Base-by-base conservation (phyloP, 2,329 filamentous ascomycete genomes). In the Microascus cirrosus region DNA sequence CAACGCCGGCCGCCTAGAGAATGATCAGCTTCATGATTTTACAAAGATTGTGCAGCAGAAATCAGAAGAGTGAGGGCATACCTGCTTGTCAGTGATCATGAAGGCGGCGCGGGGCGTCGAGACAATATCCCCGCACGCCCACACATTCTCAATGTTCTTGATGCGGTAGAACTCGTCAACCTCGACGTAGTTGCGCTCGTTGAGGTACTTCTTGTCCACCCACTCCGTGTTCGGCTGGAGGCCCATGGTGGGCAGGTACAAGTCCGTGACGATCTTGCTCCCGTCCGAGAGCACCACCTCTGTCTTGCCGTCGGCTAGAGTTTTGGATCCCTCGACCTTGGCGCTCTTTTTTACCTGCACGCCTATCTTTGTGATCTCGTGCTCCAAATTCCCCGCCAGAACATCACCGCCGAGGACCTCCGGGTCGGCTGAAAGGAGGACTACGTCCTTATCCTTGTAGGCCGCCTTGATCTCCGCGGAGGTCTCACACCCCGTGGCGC, bases 51-150 rank as follows among this genome's bases (percentile, higher is more conserved):
- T 1, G 22, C 12, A 28, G 54, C 4, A 2, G 22, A 42, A n/a
- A 5, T 36, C 12, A 18, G 36, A 5, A 11, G 22, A 35, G 10
- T 5, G 11, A 22, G 11, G 12, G 54, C 71, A 64, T 59, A 74
- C 74, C 66, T 82, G 79, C 62, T 79, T 79, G 59, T 81, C 83
- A 0, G 82, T 82, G 58, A 81, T 75, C 69, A 85, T 78, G 64
- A 84, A 84, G 1, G 80, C 80, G 6, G 81, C 75, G 25, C 74
- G 71, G 24, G 79, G 78, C 64, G 74, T 74, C 62, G 73, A 76
- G 25, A 81, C 74, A 50, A 80, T 67, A 58, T 83, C 80, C 25
- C 80, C 80, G 2, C 74, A 72, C 8, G 79, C 79, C 79, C 80
- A 83, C 25, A 80, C 72, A 56, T 73, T 67, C 18, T 72, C 65